These are phyloP conservation scores for Trichosporon sp. DNA, from an alignment of 1,284 basidiomycete species.

Conservation along the genomic window DNA sequence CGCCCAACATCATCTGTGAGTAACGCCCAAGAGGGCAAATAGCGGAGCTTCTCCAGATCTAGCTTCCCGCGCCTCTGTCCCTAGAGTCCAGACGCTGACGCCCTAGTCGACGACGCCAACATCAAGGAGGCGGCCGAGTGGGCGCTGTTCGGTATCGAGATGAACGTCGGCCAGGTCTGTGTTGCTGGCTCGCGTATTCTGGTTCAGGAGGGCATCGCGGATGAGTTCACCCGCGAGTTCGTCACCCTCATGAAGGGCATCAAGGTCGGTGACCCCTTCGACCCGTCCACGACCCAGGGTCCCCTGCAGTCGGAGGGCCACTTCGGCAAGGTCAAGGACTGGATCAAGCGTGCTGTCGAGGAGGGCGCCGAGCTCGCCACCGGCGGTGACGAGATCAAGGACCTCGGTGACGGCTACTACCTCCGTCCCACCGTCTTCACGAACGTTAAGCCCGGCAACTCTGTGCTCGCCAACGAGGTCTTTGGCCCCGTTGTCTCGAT, in stretches of 20 bases:
- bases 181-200: constrained; percentile 63
- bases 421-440: constrained; percentile 53
- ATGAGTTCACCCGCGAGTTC: constrained; percentile 72
- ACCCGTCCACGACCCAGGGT: constrained; percentile 71
- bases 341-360: constrained; percentile 82
- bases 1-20: constrained; percentile 35
- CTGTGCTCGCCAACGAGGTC: constrained; percentile 54
- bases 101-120: constrained; percentile 33
- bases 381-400: constrained; percentile 65
- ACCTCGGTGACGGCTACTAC: constrained; percentile 38
- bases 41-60: neutral
- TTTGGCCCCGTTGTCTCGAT: constrained; percentile 59
- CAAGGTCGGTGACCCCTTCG: constrained; percentile 71
- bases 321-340: constrained; percentile 83
- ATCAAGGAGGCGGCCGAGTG: constrained; percentile 35
- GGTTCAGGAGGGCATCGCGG: constrained; percentile 76
- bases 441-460: constrained; percentile 46
- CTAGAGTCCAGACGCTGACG: constrained; percentile 4
- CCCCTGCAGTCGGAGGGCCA: constrained; percentile 82
- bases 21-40: constrained; percentile 9
- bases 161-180: constrained; percentile 31
- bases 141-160: constrained; percentile 34
- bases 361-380: constrained; percentile 80
- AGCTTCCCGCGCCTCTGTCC: neutral
- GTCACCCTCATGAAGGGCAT: constrained; percentile 67